Percentiles rank a stretch among this genome's conserved stretches.
phyloP scores from a whole-genome alignment of 208 protist genomes.

The Trypanosoma caninum region DNA sequence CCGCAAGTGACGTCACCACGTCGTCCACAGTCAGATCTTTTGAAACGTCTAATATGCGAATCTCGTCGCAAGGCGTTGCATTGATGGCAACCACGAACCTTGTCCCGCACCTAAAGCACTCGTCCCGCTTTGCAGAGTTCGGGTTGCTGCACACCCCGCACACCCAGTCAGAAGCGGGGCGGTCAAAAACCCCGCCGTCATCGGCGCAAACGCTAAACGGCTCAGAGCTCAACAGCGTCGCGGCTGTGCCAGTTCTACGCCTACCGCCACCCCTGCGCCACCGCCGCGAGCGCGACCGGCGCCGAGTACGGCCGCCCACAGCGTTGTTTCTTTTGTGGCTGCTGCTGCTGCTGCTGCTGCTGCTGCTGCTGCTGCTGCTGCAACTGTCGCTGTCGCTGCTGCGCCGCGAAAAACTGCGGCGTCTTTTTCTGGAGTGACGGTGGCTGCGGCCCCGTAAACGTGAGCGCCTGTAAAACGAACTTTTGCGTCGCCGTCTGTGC shows the following conservation, averaged over 20 bases:
- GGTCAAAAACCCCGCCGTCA: slow-evolving; percentile 11
- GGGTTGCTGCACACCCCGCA: slow-evolving; percentile 85
- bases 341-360: slow-evolving; percentile 9
- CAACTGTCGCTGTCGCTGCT: neutral
- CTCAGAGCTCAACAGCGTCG: slow-evolving; percentile 7
- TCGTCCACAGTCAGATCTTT: slow-evolving; percentile 11
- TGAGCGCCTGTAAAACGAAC: neutral
- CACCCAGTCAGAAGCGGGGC: slow-evolving; percentile 59
- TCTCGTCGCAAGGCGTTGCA: slow-evolving; percentile 40
- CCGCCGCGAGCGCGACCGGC: slow-evolving; percentile 9
- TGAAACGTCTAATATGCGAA: slow-evolving; percentile 36
- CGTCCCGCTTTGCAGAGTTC: slow-evolving; percentile 58
- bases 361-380: slow-evolving; percentile 7
- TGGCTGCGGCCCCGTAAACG: slow-evolving; percentile 4
- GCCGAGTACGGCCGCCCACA: neutral
- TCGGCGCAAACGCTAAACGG: slow-evolving; percentile 5
- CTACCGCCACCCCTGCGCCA: neutral
- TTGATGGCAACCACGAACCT: slow-evolving; percentile 34
- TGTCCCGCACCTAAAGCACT: slow-evolving; percentile 68
- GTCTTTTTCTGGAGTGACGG: neutral
- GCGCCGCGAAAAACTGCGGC: slow-evolving; percentile 4
- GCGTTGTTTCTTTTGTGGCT: neutral
- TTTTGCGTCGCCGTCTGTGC: neutral
- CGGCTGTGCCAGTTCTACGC: slow-evolving; percentile 1
- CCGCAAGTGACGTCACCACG: slow-evolving; percentile 23